Evolutionary conservation across 192 early-diverging fungal species (phyloP).

Genomic region (Backusella australiensis): DNA sequence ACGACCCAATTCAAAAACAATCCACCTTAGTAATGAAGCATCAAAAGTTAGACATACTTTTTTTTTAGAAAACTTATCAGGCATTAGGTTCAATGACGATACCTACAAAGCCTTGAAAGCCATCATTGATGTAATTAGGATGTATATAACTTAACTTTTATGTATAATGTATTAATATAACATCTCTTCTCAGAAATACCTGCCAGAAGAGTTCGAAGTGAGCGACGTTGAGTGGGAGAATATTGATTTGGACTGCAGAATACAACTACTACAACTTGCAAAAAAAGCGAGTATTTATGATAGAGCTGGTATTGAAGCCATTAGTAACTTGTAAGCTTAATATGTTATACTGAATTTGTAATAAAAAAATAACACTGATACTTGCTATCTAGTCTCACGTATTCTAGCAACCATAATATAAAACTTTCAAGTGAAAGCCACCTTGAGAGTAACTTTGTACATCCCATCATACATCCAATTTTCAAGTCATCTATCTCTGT

Average conservation of each 20-base stretch:
- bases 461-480: background rate
- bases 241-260: background rate
- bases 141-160: background rate
- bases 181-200: slow-evolving; percentile 3
- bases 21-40: slow-evolving; percentile 1
- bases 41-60: background rate
- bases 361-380: slow-evolving; percentile 3
- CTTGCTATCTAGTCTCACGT: slow-evolving; percentile 2
- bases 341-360: slow-evolving; percentile 4
- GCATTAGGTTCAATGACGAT: slow-evolving; percentile 6
- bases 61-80: slow-evolving; percentile 8
- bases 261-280: slow-evolving; percentile 1
- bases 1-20: slow-evolving; percentile 1
- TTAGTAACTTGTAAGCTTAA: slow-evolving; percentile 12
- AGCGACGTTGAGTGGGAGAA: slow-evolving; percentile 1
- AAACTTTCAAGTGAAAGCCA: background rate
- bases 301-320: slow-evolving; percentile 6
- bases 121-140: slow-evolving; percentile 5
- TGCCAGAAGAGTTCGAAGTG: slow-evolving; percentile 6
- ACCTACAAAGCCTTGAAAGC: slow-evolving; percentile 5
- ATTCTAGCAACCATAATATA: slow-evolving; percentile 10
- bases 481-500: background rate
- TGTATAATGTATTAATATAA: slow-evolving; percentile 13
- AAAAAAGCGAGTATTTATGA: slow-evolving; percentile 9
- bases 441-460: background rate